A percentile compares a stretch with the other conserved stretches of the same genome.
Conservation (phyloP, 2,329 filamentous ascomycete species). For the Ilyonectria mors-panacis region DNA sequence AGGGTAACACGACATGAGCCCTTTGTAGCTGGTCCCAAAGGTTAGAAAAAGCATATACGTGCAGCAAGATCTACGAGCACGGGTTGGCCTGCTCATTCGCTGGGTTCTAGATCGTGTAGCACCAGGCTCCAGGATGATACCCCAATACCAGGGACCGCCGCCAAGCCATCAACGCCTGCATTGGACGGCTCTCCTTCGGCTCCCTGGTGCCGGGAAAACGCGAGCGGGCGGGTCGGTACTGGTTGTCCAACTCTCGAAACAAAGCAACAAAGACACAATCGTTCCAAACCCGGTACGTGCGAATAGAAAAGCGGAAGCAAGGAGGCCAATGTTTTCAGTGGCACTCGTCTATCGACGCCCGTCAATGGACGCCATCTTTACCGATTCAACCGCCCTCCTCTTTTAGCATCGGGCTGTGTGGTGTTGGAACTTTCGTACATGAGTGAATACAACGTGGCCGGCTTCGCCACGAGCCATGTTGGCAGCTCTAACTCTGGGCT, state of each 20-base stretch:
- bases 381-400: constrained; percentile 1
- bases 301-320: background rate
- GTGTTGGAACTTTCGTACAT: constrained; percentile 4
- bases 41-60: constrained; percentile 23
- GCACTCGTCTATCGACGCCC: constrained; percentile 15
- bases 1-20: constrained; percentile 18
- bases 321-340: background rate
- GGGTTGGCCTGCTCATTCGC: constrained; percentile 29
- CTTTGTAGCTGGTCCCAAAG: constrained; percentile 15
- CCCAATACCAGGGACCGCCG: constrained; percentile 4
- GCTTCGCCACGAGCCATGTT: constrained; percentile 24
- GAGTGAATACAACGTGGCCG: constrained; percentile 27
- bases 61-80: constrained; percentile 35
- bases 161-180: constrained; percentile 12
- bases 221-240: constrained; percentile 19
- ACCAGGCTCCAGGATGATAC: constrained; percentile 29
- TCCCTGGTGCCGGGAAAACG: constrained; percentile 23
- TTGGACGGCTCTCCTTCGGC: constrained; percentile 17
- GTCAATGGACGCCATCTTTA: constrained; percentile 18
- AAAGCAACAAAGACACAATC: constrained; percentile 30
- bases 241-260: constrained; percentile 31
- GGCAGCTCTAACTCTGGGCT: constrained; percentile 30
- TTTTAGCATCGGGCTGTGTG: background rate
- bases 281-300: constrained; percentile 15
- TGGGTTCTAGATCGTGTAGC: constrained; percentile 37